Conservation (phyloP, 805 yeast species). For the Lachancea cidri region DNA sequence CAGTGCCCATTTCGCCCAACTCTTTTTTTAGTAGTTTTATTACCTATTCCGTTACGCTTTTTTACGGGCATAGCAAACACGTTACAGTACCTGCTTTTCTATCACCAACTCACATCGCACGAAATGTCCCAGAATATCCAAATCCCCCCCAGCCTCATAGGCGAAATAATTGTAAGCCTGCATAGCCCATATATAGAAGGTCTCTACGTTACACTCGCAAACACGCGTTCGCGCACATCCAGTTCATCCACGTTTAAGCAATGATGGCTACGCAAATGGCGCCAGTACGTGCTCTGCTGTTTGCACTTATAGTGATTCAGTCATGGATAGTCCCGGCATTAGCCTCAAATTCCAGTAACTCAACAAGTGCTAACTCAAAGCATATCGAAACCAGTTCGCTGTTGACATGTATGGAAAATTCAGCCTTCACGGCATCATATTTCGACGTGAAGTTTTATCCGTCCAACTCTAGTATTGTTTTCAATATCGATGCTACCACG, state of each 20-base stretch:
- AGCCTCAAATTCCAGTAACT: slow-evolving; percentile 6
- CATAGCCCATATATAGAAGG: neutral
- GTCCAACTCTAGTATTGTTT: slow-evolving; percentile 51
- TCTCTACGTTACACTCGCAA: neutral
- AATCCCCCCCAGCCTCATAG: neutral
- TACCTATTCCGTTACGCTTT: neutral
- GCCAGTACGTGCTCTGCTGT: neutral
- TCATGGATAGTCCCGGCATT: neutral
- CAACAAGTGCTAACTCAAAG: slow-evolving; percentile 11
- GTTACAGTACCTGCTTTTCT: too few species aligned
- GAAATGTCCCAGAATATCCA: too few species aligned
- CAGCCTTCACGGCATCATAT: slow-evolving; percentile 77
- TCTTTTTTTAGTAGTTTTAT: neutral
- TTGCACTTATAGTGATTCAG: neutral
- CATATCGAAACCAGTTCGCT: slow-evolving; percentile 57
- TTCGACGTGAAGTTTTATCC: slow-evolving; percentile 77
- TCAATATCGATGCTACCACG: slow-evolving; percentile 73
- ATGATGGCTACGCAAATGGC: neutral
- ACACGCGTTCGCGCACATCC: neutral
- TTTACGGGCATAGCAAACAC: neutral
- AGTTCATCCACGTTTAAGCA: too few species aligned
- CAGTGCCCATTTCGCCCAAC: too few species aligned
- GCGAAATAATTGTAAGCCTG: neutral
- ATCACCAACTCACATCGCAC: neutral
- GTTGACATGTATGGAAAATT: slow-evolving; percentile 86